Evolutionary conservation across 2,329 filamentous ascomycete species (phyloP), one percentile per base, ranked within the genome.

Genomic region (Didymella sp.): DNA sequence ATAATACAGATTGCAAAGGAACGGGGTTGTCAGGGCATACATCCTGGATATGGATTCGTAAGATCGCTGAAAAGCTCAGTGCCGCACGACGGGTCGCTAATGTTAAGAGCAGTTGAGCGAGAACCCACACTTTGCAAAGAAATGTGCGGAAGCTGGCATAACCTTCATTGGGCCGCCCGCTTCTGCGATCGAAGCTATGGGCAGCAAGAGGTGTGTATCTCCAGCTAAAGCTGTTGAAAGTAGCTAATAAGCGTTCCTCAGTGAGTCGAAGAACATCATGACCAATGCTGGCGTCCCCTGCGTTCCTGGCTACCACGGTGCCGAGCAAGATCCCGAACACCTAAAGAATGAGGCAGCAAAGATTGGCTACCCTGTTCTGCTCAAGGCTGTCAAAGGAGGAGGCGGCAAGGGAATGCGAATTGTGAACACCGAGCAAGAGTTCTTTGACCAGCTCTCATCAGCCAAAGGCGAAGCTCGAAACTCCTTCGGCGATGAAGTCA

Each of bases 201-300:
- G 93, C 46, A 91, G 96, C 79, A 96, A 97, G 80, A 92, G 89
- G 82, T 82, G 72, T n/a, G 69, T 33, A 31, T 22, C 12, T 9
- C n/a, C 25, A 6, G 21, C 11, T 12, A n/a, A n/a, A 33, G 8
- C 17, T 11, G 24, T 25, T n/a, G 12, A 8, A 41, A 2, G 17
- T 38, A 25, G 38, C 61, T 69, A 33, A 69, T 56, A 55, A 22
- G 4, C 3, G 35, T 6, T 40, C 4, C 19, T 13, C 45, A 84
- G 84, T 52, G 84, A 90, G 58, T 95, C 91, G 49, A 99, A 99
- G 77, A 90, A 96, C 73, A 97, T 99, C 72, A 98, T 99, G 95
- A 92, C 86, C 30, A 87, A 87, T 4, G 94, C 95, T n/a, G 92
- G 92, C 8, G 95, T 99, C 3, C 93, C 93, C 4, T 98, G 95